These are phyloP conservation scores for Populus hybrid DNA, from an alignment of 441 rosid species.

Conservation along the genomic window DNA sequence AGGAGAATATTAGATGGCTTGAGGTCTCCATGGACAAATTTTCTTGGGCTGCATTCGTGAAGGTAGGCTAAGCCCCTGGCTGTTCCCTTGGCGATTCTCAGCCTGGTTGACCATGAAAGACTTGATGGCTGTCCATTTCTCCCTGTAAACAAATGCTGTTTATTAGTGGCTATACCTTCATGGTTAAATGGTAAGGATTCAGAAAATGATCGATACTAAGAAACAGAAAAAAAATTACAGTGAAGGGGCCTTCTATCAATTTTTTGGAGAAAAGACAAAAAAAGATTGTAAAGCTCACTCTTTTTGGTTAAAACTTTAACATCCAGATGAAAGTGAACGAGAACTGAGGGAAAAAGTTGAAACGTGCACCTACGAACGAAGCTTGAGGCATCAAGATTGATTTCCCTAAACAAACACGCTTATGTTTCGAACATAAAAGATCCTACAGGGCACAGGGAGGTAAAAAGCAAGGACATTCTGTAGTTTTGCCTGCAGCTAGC, in stretches of 20 bases:
- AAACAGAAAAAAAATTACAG: not conserved
- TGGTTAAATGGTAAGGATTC: not conserved
- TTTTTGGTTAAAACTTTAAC: not conserved
- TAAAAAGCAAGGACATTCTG: not conserved
- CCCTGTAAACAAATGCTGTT: slow-evolving; percentile 38
- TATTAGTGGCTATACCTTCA: not conserved
- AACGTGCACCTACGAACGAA: not conserved
- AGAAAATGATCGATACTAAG: not conserved
- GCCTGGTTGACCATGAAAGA: slow-evolving; percentile 81
- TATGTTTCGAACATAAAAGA: too few species aligned
- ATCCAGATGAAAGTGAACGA: not conserved
- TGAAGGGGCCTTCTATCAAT: not conserved
- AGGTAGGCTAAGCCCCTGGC: slow-evolving; percentile 92
- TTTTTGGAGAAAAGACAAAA: not conserved
- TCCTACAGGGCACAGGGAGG: not conserved
- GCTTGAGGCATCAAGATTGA: not conserved
- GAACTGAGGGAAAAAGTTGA: not conserved
- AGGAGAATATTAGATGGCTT: slow-evolving; percentile 91
- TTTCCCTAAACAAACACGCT: not conserved
- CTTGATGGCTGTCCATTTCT: slow-evolving; percentile 70
- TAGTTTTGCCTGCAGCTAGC: not conserved
- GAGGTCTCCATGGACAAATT: slow-evolving; percentile 78
- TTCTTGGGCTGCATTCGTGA: slow-evolving; percentile 95
- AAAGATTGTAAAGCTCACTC: not conserved
- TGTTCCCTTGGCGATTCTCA: slow-evolving; percentile 73